Evolutionary conservation across 2,329 filamentous ascomycete species (phyloP), one percentile per base, ranked within the genome.

Genomic region (Paecilomyces niveus): DNA sequence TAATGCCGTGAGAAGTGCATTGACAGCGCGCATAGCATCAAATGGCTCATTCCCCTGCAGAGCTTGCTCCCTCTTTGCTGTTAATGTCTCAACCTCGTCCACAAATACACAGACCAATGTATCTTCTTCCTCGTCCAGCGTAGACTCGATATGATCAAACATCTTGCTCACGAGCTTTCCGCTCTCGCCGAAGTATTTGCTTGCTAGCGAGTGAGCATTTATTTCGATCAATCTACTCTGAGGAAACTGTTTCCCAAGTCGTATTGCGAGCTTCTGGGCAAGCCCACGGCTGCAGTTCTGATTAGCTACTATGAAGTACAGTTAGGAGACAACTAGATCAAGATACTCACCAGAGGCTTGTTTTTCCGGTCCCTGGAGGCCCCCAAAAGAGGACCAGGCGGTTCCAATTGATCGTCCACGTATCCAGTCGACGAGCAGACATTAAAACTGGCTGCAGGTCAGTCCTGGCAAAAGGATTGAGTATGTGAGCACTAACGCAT

Each of bases 311-410:
- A 2, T 7, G n/a, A 9, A 45, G 4, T 45, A 18, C 15, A 21
- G 3, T 21, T 45, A 18, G n/a, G 18, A 18, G 18, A 18, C n/a
- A 2, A 2, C 35, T 1, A 1, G n/a, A 3, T 9, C 8, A 13
- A 10, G 18, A 13, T 18, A 21, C 39, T 55, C 61, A 67, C 68
- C 75, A 78, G 1, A 80, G 66, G 1, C 72, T 76, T 21, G 74
- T 76, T 63, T 55, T 79, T 1, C 76, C 76, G 18, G 69, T 73
- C 1, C 78, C 78, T 2, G 77, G 74, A 7, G 77, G 74, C 0
- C 78, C 78, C 57, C 78, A 68, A 6, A 80, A 66, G 79, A 65
- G 5, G 76, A 97, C 90, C 9, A 80, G 65, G 21, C 76, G 72
- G 58, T 80, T 79, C 76, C 78, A 80, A 58, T 74, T 76, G 61